These are phyloP conservation scores for Microdochium paspali DNA, from an alignment of 2,329 filamentous ascomycete species.

Conservation along the genomic window DNA sequence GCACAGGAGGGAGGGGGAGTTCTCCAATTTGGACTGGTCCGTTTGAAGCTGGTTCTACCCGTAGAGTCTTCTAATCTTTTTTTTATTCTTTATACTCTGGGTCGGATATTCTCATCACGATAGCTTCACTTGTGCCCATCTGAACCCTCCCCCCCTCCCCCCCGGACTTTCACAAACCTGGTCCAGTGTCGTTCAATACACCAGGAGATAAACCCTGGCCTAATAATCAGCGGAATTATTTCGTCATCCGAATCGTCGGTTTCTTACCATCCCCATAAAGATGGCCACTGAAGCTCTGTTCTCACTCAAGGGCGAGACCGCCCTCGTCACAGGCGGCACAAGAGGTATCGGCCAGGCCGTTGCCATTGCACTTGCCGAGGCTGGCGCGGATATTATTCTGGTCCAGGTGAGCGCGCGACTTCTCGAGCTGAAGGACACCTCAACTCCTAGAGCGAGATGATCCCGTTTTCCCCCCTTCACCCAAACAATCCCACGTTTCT, in stretches of 20 bases:
- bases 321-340: constrained; percentile 47
- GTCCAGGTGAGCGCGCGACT: constrained; percentile 32
- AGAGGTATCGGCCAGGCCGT: constrained; percentile 49
- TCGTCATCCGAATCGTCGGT: no score
- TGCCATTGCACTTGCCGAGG: constrained; percentile 47
- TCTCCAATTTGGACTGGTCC: background rate
- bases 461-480: background rate
- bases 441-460: no score
- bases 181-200: no score
- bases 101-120: no score
- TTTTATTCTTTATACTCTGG: background rate
- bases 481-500: background rate
- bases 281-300: constrained; percentile 25
- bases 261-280: no score
- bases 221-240: no score
- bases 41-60: no score
- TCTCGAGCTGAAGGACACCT: background rate
- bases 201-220: no score
- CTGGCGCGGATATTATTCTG: constrained; percentile 46
- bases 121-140: background rate
- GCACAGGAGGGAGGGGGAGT: no score
- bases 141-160: no score
- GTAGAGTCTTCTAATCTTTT: no score
- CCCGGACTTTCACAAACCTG: no score
- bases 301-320: constrained; percentile 46